Evolutionary conservation across 2,329 filamentous ascomycete species (phyloP).

Genomic region (Pseudogymnoascus pannorum): DNA sequence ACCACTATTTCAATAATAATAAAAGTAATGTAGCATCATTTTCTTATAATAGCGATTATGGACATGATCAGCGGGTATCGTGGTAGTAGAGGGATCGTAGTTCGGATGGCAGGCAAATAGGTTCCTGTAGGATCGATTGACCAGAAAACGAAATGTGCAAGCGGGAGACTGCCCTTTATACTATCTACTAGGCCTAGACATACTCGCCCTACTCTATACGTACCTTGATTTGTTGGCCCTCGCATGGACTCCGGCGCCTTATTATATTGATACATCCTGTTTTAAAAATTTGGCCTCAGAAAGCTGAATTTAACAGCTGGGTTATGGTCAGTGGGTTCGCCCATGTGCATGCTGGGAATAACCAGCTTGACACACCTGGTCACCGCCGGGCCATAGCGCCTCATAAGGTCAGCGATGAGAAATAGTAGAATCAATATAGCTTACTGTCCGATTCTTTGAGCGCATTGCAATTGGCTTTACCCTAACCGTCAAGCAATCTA

Average conservation of each 20-base stretch:
- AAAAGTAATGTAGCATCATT: not conserved
- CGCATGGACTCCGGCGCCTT: too few species aligned
- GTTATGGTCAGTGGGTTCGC: not conserved
- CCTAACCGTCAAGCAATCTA: not conserved
- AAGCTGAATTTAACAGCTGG: too few species aligned
- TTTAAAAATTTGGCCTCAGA: too few species aligned
- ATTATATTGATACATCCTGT: too few species aligned
- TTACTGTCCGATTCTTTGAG: not conserved
- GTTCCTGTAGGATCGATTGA: not conserved
- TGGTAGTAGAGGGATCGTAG: not conserved
- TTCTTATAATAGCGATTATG: not conserved
- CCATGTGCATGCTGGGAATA: conserved; percentile 18
- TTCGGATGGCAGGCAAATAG: not conserved
- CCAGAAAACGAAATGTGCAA: too few species aligned
- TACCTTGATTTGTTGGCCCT: too few species aligned
- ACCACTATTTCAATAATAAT: not conserved
- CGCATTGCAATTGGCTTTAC: not conserved
- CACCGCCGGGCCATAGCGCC: not conserved
- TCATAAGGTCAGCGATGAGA: not conserved
- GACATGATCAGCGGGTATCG: not conserved
- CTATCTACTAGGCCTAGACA: too few species aligned
- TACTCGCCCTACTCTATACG: too few species aligned
- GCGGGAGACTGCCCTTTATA: too few species aligned
- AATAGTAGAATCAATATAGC: not conserved
- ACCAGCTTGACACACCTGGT: conserved; percentile 18